Percentiles rank a stretch among this genome's conserved stretches.
Conservation (phyloP, 2,329 filamentous ascomycete species). For the Knufia petricola region DNA sequence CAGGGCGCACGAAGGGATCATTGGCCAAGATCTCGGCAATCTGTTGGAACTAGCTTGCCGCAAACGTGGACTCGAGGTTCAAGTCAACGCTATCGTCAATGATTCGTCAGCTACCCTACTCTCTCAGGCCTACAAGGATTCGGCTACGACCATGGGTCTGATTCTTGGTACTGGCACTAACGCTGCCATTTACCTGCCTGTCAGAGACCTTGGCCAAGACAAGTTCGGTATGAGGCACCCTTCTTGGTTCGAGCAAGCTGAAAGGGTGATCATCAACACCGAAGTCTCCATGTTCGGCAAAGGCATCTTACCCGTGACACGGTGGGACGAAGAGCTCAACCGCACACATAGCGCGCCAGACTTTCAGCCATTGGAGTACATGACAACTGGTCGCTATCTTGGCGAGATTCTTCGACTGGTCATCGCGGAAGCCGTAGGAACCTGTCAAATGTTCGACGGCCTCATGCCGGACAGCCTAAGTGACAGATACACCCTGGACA, state of each 20-base stretch:
- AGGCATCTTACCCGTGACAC: slow-evolving; percentile 47
- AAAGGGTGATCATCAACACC: slow-evolving; percentile 55
- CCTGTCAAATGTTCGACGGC: slow-evolving; percentile 47
- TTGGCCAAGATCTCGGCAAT: slow-evolving; percentile 50
- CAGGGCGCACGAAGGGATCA: slow-evolving; percentile 47
- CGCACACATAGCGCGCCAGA: slow-evolving; percentile 47
- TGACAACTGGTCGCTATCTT: slow-evolving; percentile 54
- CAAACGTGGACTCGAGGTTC: slow-evolving; percentile 45
- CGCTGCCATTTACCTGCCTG: slow-evolving; percentile 52
- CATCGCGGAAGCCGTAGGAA: slow-evolving; percentile 49
- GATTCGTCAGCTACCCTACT: slow-evolving; percentile 54
- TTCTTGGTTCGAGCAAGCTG: slow-evolving; percentile 47
- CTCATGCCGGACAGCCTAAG: slow-evolving; percentile 45
- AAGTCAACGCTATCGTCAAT: slow-evolving; percentile 54
- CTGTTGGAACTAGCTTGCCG: slow-evolving; percentile 51
- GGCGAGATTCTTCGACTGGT: slow-evolving; percentile 55
- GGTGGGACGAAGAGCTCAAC: slow-evolving; percentile 54
- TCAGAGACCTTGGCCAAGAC: slow-evolving; percentile 41
- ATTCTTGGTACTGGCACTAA: slow-evolving; percentile 59
- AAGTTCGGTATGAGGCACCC: slow-evolving; percentile 49
- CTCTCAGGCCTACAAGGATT: slow-evolving; percentile 52
- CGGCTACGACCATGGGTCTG: slow-evolving; percentile 51
- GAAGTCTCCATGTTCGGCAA: slow-evolving; percentile 58
- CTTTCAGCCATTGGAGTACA: slow-evolving; percentile 57
- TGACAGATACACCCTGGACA: slow-evolving; percentile 51